Base-by-base conservation (phyloP, 495 filamentous ascomycete species). In the Mytilinidion resinicola region DNA sequence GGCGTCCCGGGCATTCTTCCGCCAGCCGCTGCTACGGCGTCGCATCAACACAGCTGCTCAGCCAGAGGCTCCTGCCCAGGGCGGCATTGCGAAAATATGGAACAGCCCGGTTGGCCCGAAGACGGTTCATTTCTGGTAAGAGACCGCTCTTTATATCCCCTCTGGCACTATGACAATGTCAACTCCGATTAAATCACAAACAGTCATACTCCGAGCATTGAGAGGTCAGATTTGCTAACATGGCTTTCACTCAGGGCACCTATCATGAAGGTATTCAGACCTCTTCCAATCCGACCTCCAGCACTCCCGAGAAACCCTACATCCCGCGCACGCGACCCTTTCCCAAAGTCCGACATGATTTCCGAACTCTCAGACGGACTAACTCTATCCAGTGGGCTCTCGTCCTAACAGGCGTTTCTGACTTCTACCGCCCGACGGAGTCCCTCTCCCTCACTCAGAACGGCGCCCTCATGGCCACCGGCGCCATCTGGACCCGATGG, bases 71-170 rank as follows among this genome's bases (percentile, higher is more conserved):
- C 17, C 21, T 14, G 46, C 46, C 7, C 76, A 85, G 71, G 83
- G 73, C 67, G 81, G 75, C 67, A 77, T 88, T 70, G 80, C 83
- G 77, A 82, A 82, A 70, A 77, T 92, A 72, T 95, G 87, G 88
- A 86, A 90, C 73, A 90, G 88, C 74, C 87, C 88, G 15, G 75
- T 95, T 55, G 91, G 91, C 30, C 69, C 95, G 36, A 95, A 96
- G 84, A 98, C 93, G 55, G 91, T 98, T 69, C 93, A 98, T 74
- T 98, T 98, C 77, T 98, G 93, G 86, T 95, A 74, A 61, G 82
- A 34, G 17, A 9, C n/a, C 9, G 35, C 44, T 14, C 15, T 49
- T 20, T 37, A 1, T 38, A 2, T 53, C 0, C 20, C 1, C 25
- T 14, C 25, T 7, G 37, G 0, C 0, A 7, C 20, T 53, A 53